Conservation (phyloP, 2,329 filamentous ascomycete species). For the Cladosporium sp. region DNA sequence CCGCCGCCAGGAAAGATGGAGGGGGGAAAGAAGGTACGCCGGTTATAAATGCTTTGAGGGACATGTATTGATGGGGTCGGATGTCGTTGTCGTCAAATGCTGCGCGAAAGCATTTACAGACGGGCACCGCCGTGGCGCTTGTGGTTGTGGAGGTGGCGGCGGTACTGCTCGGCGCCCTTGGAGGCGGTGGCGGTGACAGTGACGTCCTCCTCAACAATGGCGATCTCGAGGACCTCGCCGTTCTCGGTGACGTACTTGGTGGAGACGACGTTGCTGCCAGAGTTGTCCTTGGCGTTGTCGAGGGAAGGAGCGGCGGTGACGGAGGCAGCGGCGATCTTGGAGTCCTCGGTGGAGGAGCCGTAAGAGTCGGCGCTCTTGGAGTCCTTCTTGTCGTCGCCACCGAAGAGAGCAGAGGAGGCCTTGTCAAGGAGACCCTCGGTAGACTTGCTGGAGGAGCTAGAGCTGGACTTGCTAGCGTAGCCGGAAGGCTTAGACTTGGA, state of each 20-base stretch:
- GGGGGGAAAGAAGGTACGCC: background rate
- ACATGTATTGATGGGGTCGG: background rate
- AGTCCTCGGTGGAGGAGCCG: conserved; percentile 13
- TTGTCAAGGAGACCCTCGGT: conserved; percentile 4
- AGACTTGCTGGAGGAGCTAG: background rate
- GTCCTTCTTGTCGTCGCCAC: conserved; percentile 2
- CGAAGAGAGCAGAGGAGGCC: conserved; percentile 10
- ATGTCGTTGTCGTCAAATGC: background rate
- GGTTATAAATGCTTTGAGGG: conserved; percentile 10
- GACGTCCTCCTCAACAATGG: conserved; percentile 41
- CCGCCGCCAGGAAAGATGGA: background rate
- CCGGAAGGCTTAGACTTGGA: conserved; percentile 11
- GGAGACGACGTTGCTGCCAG: conserved; percentile 27
- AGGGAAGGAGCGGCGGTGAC: conserved; percentile 27
- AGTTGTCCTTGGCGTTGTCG: conserved; percentile 13
- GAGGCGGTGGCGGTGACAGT: conserved; percentile 37
- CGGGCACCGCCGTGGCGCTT: conserved; percentile 19
- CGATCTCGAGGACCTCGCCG: conserved; percentile 42
- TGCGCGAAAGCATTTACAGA: conserved; percentile 6
- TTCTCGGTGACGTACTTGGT: conserved; percentile 41
- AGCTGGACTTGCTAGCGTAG: conserved; percentile 8
- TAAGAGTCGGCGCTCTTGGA: background rate
- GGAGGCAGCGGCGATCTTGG: conserved; percentile 17
- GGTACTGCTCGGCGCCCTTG: conserved; percentile 24
- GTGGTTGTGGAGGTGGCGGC: conserved; percentile 29